Percentiles rank a stretch among this genome's conserved stretches.
These are phyloP conservation scores for Alternaria triticina DNA, from an alignment of 2,329 filamentous ascomycete species.

Conservation along the genomic window DNA sequence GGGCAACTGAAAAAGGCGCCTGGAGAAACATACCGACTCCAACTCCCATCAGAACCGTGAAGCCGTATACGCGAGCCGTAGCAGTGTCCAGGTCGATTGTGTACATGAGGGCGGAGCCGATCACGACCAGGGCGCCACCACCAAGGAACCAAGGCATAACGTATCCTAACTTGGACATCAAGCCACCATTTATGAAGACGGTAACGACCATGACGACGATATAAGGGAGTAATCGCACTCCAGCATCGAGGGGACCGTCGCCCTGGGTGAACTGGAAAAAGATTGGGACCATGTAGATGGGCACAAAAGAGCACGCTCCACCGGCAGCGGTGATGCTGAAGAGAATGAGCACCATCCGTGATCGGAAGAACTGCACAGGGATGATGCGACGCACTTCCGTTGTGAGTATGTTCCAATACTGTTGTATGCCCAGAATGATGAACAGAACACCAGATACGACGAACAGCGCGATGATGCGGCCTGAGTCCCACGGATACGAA, in stretches of 20 bases:
- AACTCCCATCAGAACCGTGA: slow-evolving; percentile 23
- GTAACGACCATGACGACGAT: slow-evolving; percentile 22
- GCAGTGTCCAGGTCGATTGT: slow-evolving; percentile 10
- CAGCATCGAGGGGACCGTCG: slow-evolving; percentile 28
- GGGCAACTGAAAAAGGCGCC: slow-evolving; percentile 16
- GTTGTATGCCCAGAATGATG: neutral
- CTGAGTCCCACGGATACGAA: neutral
- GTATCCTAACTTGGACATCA: slow-evolving; percentile 25
- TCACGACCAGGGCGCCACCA: slow-evolving; percentile 8
- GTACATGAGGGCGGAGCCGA: slow-evolving; percentile 25
- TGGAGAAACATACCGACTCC: slow-evolving; percentile 24
- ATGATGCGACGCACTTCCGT: neutral
- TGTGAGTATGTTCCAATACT: neutral
- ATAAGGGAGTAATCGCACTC: slow-evolving; percentile 32
- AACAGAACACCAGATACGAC: neutral
- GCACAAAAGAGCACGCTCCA: neutral
- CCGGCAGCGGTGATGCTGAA: neutral
- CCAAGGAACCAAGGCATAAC: slow-evolving; percentile 25
- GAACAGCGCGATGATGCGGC: neutral
- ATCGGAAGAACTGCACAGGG: neutral
- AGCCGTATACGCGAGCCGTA: slow-evolving; percentile 29
- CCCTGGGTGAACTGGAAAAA: slow-evolving; percentile 35
- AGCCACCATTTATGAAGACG: slow-evolving; percentile 22
- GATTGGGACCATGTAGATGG: slow-evolving; percentile 34
- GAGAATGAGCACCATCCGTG: neutral